Evolutionary conservation across 1,139 yeast genomes (phyloP).

Genomic region (Blastobotrys buckinghamii): DNA sequence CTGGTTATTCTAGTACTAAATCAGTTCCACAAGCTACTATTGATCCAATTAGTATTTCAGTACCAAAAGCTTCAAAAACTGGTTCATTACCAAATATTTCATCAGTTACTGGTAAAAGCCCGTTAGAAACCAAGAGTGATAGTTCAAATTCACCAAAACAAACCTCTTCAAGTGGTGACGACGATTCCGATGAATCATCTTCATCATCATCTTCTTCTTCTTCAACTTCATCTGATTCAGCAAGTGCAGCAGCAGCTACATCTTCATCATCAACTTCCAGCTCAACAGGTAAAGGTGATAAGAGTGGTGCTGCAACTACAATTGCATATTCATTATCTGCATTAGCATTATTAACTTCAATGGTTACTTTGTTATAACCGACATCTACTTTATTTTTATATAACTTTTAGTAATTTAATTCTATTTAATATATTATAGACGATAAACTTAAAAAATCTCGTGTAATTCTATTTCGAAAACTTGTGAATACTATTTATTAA

Average conservation of each 20-base stretch:
- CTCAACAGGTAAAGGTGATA: background rate
- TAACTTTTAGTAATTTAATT: background rate
- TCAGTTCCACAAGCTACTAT: slow-evolving; percentile 12
- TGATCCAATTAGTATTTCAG: slow-evolving; percentile 22
- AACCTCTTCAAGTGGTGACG: background rate
- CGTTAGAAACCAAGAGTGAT: background rate
- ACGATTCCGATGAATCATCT: background rate
- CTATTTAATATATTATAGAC: background rate
- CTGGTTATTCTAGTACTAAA: slow-evolving; percentile 20
- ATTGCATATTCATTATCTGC: background rate
- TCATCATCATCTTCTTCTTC: background rate
- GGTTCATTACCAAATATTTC: background rate
- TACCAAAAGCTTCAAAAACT: slow-evolving; percentile 11
- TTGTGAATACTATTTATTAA: too few species aligned
- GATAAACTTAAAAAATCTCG: too few species aligned
- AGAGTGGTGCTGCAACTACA: background rate
- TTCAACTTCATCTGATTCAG: background rate
- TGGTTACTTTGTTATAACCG: too few species aligned
- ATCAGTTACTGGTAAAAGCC: background rate
- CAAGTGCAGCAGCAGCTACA: background rate
- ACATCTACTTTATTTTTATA: background rate
- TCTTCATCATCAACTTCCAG: background rate
- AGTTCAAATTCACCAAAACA: background rate
- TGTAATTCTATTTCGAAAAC: too few species aligned
- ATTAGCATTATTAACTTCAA: background rate